Base-by-base conservation (phyloP, 495 filamentous ascomycete genomes). In the Xylaria cubensis region DNA sequence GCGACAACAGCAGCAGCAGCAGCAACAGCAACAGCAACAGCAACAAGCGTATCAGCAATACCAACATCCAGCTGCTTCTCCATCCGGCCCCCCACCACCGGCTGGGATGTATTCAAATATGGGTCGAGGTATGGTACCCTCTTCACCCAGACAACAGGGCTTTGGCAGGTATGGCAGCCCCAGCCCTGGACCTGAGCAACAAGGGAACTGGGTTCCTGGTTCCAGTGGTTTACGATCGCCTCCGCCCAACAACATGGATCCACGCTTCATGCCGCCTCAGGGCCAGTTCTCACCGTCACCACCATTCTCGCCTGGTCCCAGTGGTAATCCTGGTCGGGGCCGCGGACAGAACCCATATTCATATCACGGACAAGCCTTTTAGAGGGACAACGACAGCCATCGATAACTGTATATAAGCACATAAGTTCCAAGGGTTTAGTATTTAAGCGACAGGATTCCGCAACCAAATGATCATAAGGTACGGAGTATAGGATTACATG, bases 1-100 rank as follows among this genome's bases (percentile, higher is more conserved):
- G 17, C 91, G 93, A 69, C 88, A 91, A 21, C 90, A 93, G 71
- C 89, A 92, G 70, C 82, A 85, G 51, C 82, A 83, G 44, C 81
- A 84, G 34, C 79, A 83, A 50, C 79, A 82, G 50, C 78, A 79
- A 55, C 78, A 34, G 32, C 88, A 91, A n/a, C 90, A 93, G 71
- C 89, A 92, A 70, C 82, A 85, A 56, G 79, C 82, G 19, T 82
- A 83, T 51, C 82, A 83, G 42, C 81, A 84, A 36, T 80, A 84
- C 58, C 79, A 82, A 53, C 78, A 79, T 51, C 78, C 71, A 9
- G 65, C 68, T 56, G 66, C 74, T 42, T 76, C 75, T 68, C 72
- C 79, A 69, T 68, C 74, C 48, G 62, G 59, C 19, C 50, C 69
- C 24, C 70, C 73, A 12, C 77, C 75, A 0, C 74, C 80, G 4